Evolutionary conservation across 495 filamentous ascomycete species (phyloP).

Genomic region (Penicillium egyptiacum): DNA sequence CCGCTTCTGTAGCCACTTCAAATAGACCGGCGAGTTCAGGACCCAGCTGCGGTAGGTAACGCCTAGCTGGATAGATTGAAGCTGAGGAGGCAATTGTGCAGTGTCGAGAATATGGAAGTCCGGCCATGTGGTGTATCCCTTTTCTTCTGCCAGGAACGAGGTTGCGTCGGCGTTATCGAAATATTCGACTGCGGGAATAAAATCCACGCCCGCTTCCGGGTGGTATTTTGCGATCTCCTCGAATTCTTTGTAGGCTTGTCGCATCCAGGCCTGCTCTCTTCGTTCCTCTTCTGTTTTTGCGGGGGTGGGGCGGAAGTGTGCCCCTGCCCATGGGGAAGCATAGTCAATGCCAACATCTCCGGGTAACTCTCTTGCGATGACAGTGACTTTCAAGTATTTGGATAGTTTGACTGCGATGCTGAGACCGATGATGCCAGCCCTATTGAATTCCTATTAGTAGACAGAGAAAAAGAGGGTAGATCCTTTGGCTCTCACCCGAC

Average conservation of each 20-base stretch:
- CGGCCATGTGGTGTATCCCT: constrained; percentile 19
- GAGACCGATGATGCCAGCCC: neutral
- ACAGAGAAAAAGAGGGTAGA: neutral
- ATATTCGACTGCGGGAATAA: constrained; percentile 18
- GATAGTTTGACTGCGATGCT: neutral
- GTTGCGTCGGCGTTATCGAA: constrained; percentile 15
- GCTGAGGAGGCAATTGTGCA: constrained; percentile 5
- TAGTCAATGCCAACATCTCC: constrained; percentile 33
- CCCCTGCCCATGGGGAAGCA: constrained; percentile 55
- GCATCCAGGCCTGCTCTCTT: constrained; percentile 13
- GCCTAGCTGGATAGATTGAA: constrained; percentile 12
- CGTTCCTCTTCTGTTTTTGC: constrained; percentile 14
- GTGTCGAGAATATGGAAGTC: constrained; percentile 11
- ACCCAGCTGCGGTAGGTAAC: constrained; percentile 21
- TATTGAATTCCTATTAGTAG: neutral
- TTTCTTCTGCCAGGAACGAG: constrained; percentile 13
- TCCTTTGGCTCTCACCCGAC: neutral
- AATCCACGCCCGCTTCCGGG: constrained; percentile 14
- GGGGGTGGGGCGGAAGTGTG: constrained; percentile 48
- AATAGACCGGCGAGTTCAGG: constrained; percentile 19
- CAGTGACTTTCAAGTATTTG: neutral
- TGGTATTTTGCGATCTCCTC: constrained; percentile 4
- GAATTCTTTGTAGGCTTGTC: constrained; percentile 17
- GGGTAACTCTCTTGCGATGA: constrained; percentile 2
- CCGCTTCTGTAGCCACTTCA: constrained; percentile 14